Percentiles rank a stretch among this genome's conserved stretches.
Conservation (phyloP, 306 rosid species). For the Amphicarpaea edgeworthii region DNA sequence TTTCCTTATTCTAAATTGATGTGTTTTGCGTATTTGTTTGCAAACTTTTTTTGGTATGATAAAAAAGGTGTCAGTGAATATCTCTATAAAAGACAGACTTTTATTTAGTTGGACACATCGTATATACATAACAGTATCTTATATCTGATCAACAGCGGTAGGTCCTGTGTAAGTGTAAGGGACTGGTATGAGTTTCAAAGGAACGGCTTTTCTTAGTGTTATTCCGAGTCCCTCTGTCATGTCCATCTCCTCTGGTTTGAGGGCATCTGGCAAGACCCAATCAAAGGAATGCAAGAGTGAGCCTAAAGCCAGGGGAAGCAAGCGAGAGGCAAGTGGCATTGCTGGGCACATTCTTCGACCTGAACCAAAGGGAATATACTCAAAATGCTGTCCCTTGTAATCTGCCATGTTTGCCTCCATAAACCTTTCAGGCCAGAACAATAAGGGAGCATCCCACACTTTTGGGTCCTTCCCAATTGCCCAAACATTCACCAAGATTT, state of each 20-base stretch:
- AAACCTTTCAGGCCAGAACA: slow-evolving; percentile 85
- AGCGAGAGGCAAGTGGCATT: slow-evolving; percentile 74
- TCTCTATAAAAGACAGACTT: too few species aligned
- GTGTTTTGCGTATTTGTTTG: too few species aligned
- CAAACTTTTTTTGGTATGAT: too few species aligned
- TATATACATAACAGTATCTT: too few species aligned
- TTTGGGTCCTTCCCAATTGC: slow-evolving; percentile 88
- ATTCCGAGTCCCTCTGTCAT: slow-evolving; percentile 90
- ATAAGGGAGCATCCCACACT: slow-evolving; percentile 70
- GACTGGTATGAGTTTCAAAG: slow-evolving; percentile 61
- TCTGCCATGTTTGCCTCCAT: slow-evolving; percentile 55
- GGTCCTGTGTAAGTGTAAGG: too few species aligned
- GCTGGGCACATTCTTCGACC: slow-evolving; percentile 93
- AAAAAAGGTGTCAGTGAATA: too few species aligned
- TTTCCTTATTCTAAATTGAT: too few species aligned
- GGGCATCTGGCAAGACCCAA: slow-evolving; percentile 72
- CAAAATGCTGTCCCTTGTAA: slow-evolving; percentile 76
- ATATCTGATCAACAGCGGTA: too few species aligned
- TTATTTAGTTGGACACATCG: too few species aligned
- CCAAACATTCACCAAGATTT: slow-evolving; percentile 85
- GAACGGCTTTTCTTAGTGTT: slow-evolving; percentile 68
- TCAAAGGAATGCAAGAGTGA: slow-evolving; percentile 71
- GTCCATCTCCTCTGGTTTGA: slow-evolving; percentile 73
- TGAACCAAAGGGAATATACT: slow-evolving; percentile 86
- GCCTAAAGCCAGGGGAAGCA: slow-evolving; percentile 83